Evolutionary conservation across 2,329 filamentous ascomycete genomes (phyloP).

Genomic region (Monosporascus sp.): DNA sequence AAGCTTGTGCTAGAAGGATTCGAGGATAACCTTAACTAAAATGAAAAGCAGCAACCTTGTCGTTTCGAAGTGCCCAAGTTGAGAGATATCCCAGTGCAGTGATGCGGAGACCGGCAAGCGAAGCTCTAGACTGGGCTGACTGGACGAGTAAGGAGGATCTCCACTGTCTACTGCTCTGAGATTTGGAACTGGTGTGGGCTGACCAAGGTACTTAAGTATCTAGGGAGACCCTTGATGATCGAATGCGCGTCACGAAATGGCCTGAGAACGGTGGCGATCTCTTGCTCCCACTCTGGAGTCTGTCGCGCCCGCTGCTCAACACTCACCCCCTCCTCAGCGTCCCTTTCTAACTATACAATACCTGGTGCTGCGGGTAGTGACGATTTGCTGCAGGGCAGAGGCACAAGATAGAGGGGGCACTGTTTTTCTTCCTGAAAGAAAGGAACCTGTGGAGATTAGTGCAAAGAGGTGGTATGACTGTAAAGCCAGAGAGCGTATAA

Average conservation of each 20-base stretch:
- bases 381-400: not conserved
- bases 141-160: conserved; percentile 6
- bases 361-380: not conserved
- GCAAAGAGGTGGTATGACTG: not conserved
- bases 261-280: not conserved
- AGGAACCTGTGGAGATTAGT: not conserved
- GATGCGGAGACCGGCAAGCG: conserved; percentile 3
- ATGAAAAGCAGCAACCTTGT: not conserved
- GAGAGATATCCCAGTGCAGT: not conserved
- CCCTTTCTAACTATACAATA: too few species aligned
- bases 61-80: not conserved
- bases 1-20: not conserved
- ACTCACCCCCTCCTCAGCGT: not conserved
- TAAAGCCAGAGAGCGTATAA: not conserved
- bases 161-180: conserved; percentile 2
- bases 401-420: not conserved
- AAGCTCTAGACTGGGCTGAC: conserved; percentile 12
- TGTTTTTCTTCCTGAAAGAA: not conserved
- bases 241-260: not conserved
- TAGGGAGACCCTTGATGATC: conserved; percentile 11
- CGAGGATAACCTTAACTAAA: not conserved
- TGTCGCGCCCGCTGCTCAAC: not conserved
- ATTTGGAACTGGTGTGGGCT: conserved; percentile 11
- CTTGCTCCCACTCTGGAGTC: not conserved
- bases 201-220: conserved; percentile 10